Percentiles rank a stretch among this genome's conserved stretches.
Conservation (phyloP, 2,329 filamentous ascomycete species). For the Pyrenophora seminiperda region DNA sequence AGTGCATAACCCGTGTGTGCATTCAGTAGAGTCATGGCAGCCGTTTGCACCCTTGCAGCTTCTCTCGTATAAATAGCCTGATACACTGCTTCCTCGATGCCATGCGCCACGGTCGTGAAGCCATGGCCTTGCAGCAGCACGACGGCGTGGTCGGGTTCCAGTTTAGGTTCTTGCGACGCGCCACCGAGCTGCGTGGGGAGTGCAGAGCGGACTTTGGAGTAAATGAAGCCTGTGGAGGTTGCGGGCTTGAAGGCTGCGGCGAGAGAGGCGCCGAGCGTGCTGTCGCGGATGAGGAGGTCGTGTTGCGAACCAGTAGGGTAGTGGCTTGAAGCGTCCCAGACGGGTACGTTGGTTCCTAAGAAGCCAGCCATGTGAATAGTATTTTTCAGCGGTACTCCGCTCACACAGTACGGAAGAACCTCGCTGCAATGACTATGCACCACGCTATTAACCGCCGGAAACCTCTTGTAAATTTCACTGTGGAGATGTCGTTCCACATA, state of each 20-base stretch:
- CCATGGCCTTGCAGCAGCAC: constrained; percentile 54
- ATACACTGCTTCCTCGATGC: constrained; percentile 54
- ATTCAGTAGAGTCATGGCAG: constrained; percentile 43
- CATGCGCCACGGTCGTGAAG: constrained; percentile 50
- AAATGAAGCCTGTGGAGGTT: constrained; percentile 46
- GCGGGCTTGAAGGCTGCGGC: constrained; percentile 46
- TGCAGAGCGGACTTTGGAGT: constrained; percentile 46
- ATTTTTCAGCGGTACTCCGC: constrained; percentile 47
- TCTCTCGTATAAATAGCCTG: constrained; percentile 52
- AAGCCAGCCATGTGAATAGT: constrained; percentile 53
- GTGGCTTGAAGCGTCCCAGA: constrained; percentile 43
- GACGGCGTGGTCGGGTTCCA: constrained; percentile 44
- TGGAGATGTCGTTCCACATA: constrained; percentile 55
- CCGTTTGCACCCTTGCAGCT: constrained; percentile 50
- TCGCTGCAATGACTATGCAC: constrained; percentile 52
- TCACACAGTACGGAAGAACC: constrained; percentile 52
- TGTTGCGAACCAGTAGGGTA: constrained; percentile 40
- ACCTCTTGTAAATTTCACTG: constrained; percentile 53
- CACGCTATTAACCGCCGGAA: constrained; percentile 51
- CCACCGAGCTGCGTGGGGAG: constrained; percentile 44
- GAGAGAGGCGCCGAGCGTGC: constrained; percentile 42
- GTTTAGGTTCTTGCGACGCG: constrained; percentile 32
- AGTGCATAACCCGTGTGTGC: constrained; percentile 45
- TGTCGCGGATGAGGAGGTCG: constrained; percentile 44
- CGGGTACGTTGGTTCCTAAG: constrained; percentile 46